phyloP scores from a whole-genome alignment of 108 stramenopile species.

The Parmales sp. region DNA sequence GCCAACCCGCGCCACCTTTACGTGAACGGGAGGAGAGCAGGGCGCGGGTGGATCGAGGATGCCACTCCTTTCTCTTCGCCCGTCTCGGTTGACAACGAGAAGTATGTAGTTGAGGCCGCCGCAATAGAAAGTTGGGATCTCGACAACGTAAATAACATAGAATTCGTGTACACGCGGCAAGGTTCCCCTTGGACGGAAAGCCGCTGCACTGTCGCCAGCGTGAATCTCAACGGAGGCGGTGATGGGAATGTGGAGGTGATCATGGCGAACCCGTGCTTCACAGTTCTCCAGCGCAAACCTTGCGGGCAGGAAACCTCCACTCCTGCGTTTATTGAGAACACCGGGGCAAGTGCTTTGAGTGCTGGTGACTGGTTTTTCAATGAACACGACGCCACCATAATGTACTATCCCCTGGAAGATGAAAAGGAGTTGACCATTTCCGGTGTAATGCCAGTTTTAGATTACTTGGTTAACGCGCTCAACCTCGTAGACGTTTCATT shows the following conservation, averaged over 20 bases:
- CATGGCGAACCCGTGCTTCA: neutral
- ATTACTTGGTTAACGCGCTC: neutral
- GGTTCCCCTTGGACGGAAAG: constrained; percentile 4
- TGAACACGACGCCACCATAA: neutral
- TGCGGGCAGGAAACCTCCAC: neutral
- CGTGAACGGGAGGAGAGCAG: too few species aligned
- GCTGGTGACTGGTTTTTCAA: neutral
- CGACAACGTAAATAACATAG: neutral
- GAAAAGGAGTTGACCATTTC: neutral
- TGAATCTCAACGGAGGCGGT: neutral
- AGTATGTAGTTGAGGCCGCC: too few species aligned
- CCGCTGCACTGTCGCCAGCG: neutral
- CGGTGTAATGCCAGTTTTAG: neutral
- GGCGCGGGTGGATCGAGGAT: too few species aligned
- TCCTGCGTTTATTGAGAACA: neutral
- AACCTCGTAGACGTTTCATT: neutral
- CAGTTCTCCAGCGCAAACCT: neutral
- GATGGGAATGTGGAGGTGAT: neutral
- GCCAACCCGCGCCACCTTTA: too few species aligned
- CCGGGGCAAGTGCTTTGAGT: neutral
- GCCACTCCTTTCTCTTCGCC: too few species aligned
- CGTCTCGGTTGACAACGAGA: too few species aligned
- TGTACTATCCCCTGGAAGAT: neutral
- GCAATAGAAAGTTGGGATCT: neutral
- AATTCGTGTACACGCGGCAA: neutral